These are phyloP conservation scores for Cladosporium sp. DNA, from an alignment of 2,329 filamentous ascomycete genomes.

Conservation along the genomic window DNA sequence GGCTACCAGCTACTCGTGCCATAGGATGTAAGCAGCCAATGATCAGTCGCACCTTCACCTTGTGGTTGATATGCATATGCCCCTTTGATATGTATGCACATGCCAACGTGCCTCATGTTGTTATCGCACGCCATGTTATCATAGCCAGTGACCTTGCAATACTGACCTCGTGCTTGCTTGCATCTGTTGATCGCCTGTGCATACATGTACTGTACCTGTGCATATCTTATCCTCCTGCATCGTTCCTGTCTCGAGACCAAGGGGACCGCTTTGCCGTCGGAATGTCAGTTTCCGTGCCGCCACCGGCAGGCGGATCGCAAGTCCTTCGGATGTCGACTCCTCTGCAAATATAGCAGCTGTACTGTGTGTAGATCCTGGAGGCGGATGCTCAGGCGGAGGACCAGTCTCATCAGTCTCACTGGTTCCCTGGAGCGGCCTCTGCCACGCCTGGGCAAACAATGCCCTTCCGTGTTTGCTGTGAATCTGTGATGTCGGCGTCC, in stretches of 20 bases:
- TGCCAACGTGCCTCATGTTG: neutral
- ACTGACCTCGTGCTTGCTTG: neutral
- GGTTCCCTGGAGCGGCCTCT: neutral
- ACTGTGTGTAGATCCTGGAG: neutral
- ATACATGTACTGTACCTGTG: too few relatives aligned
- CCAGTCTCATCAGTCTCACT: too few relatives aligned
- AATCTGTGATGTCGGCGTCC: neutral
- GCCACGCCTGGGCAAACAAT: neutral
- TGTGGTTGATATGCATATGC: neutral
- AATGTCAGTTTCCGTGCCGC: conserved; percentile 4
- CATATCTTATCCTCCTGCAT: neutral
- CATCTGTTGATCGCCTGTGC: neutral
- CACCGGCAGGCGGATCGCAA: conserved; percentile 9
- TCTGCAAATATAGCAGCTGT: neutral
- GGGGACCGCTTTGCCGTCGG: neutral
- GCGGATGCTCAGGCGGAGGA: neutral
- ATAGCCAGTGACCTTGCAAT: neutral
- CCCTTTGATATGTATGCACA: neutral
- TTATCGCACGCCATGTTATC: neutral
- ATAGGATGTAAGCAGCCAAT: conserved; percentile 4
- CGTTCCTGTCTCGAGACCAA: neutral
- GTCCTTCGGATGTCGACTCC: conserved; percentile 7
- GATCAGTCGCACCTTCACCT: neutral
- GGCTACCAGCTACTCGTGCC: neutral
- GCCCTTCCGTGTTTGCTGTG: neutral